A percentile compares a stretch with the other conserved stretches of the same genome.
These are phyloP conservation scores for Eruca vesicaria DNA, from an alignment of 441 rosid species.

Conservation along the genomic window DNA sequence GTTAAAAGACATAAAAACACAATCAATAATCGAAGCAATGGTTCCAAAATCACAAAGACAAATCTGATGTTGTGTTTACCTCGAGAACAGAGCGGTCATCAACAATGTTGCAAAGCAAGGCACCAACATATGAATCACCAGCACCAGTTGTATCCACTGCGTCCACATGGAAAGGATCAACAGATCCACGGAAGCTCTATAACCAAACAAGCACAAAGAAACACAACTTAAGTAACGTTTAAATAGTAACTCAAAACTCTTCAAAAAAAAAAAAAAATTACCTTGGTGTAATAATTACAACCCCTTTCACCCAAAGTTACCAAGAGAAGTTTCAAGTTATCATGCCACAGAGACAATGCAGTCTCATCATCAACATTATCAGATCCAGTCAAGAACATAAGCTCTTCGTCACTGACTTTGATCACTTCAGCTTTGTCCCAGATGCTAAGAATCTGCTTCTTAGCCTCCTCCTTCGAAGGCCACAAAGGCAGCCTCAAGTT, in stretches of 20 bases:
- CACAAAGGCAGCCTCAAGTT: slow-evolving; percentile 86
- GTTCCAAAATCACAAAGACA: not conserved
- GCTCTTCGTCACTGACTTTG: slow-evolving; percentile 92
- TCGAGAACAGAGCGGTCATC: slow-evolving; percentile 70
- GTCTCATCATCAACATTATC: slow-evolving; percentile 66
- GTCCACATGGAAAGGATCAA: slow-evolving; percentile 72
- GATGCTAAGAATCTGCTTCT: slow-evolving; percentile 78
- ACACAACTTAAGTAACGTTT: not conserved
- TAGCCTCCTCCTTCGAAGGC: slow-evolving; percentile 85
- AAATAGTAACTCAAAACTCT: not conserved
- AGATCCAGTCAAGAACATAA: slow-evolving; percentile 83
- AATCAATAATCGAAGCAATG: not conserved
- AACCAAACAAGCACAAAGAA: not conserved
- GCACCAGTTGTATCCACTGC: slow-evolving; percentile 96
- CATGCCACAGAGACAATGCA: slow-evolving; percentile 84
- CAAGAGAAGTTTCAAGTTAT: slow-evolving; percentile 72
- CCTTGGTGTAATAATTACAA: slow-evolving; percentile 93
- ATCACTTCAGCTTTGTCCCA: slow-evolving; percentile 94
- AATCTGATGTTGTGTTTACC: slow-evolving; percentile 35
- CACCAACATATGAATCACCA: slow-evolving; percentile 90
- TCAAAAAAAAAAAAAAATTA: slow-evolving; percentile 6
- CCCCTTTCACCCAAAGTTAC: slow-evolving; percentile 93
- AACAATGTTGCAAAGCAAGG: slow-evolving; percentile 76
- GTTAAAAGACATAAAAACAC: not conserved
- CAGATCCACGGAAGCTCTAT: slow-evolving; percentile 79